Base-by-base conservation (phyloP, 352 stramenopile genomes). In the Phytophthora cajani region DNA sequence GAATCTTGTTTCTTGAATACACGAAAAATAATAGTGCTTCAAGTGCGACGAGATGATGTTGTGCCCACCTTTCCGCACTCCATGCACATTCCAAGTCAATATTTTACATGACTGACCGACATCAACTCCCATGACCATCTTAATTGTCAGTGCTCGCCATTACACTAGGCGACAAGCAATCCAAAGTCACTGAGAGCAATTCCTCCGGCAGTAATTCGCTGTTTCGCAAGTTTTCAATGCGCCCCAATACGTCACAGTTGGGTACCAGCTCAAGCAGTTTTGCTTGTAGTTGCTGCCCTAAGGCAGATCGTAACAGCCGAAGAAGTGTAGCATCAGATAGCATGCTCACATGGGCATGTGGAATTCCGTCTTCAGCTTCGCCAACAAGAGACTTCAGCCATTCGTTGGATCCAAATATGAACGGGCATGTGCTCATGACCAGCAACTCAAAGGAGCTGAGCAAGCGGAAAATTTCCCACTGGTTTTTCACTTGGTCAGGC, bases 11-110 rank as follows among this genome's bases (percentile, higher is more conserved):
- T 54, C 56, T 44, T 62, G 56, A 42, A 62, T 46, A 46, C 42
- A 62, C 23, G 40, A 62, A 54, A 62, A 62, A 62, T 54, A 54
- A 62, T 19, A 62, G 27, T 62, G 19, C 56, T 62, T 62, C 12
- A 62, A 25, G 42, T 62, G 42, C 21, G 3, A 32, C 8, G 27
- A 54, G 12, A 54, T 53, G 3, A 53, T 23, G 7, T 12, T 14
- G 12, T 62, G 6, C 4, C 42, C 56, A 44, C 56, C 56, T 16
- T 62, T 25, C 11, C 53, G 32, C 17, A n/a, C 36, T 42, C 56
- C 56, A 44, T 33, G 25, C 38, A 54, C 42, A 27, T 62, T 62
- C 56, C 56, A 54, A 3, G 23, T 62, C 40, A 62, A 27, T 30
- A 62, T n/a, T n/a, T n/a, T n/a, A n/a, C n/a, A n/a, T n/a, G n/a